phyloP scores from a whole-genome alignment of 169 alveolate genomes.

The Eimeria praecox region DNA sequence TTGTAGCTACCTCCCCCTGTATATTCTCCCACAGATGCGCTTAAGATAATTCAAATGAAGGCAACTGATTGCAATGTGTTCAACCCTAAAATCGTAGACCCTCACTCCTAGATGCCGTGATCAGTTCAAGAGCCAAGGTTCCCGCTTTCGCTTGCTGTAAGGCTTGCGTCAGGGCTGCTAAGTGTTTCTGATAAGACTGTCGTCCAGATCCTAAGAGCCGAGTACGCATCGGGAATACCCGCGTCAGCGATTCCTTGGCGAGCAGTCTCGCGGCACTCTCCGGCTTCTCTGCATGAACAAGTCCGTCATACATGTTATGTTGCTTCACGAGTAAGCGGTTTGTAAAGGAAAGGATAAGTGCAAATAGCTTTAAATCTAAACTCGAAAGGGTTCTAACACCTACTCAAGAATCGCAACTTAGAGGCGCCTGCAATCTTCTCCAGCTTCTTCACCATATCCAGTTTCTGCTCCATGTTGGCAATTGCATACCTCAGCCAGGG shows the following conservation, averaged over 20 bases:
- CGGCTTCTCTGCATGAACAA: constrained; percentile 6
- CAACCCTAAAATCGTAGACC: neutral
- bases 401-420: constrained; percentile 10
- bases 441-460: constrained; percentile 41
- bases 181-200: constrained; percentile 24
- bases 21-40: neutral
- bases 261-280: constrained; percentile 13
- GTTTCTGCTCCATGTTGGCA: neutral
- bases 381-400: neutral
- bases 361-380: no score
- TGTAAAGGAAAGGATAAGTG: neutral
- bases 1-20: neutral
- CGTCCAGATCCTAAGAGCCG: constrained; percentile 1
- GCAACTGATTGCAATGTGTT: neutral
- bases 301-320: neutral
- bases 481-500: constrained; percentile 61
- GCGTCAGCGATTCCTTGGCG: neutral
- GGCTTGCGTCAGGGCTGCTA: constrained; percentile 1
- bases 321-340: neutral
- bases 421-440: constrained; percentile 49
- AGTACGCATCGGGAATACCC: neutral
- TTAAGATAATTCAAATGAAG: neutral
- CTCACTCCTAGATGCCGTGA: constrained; percentile 48
- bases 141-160: constrained; percentile 43
- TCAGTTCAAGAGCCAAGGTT: neutral